Conservation (phyloP, 1,284 basidiomycete genomes). For the Tylopilus sp. region DNA sequence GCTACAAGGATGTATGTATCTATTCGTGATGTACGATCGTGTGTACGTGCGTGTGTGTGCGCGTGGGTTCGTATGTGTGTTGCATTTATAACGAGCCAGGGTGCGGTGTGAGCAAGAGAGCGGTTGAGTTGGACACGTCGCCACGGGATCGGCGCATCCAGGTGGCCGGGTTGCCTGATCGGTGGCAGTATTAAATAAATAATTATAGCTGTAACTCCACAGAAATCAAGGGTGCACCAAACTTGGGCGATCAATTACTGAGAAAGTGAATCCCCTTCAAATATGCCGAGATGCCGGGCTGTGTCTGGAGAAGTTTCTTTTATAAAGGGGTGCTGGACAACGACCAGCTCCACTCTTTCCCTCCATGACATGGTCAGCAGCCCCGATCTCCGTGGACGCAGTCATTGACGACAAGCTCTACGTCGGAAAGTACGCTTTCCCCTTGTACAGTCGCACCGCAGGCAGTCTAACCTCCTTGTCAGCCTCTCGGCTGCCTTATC, state of each 20-base stretch:
- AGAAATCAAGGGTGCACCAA: not conserved
- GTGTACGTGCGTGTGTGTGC: not conserved
- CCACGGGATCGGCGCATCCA: too few relatives aligned
- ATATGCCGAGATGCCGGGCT: slow-evolving; percentile 26
- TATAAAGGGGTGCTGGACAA: slow-evolving; percentile 19
- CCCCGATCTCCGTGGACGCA: slow-evolving; percentile 32
- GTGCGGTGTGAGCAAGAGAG: too few relatives aligned
- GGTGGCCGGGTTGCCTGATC: too few relatives aligned
- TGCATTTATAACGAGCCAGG: too few relatives aligned
- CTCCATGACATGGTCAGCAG: slow-evolving; percentile 30
- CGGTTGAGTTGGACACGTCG: too few relatives aligned
- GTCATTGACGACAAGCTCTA: slow-evolving; percentile 47
- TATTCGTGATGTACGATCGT: slow-evolving; percentile 7
- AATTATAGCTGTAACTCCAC: too few relatives aligned
- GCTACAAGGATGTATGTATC: slow-evolving; percentile 7
- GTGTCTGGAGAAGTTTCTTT: not conserved
- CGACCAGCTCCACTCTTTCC: slow-evolving; percentile 12
- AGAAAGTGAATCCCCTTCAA: too few relatives aligned
- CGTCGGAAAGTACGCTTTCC: slow-evolving; percentile 49
- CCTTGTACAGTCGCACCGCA: not conserved
- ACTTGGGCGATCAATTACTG: too few relatives aligned
- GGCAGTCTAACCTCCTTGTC: not conserved
- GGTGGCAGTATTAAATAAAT: too few relatives aligned
- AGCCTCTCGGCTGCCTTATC: slow-evolving; percentile 51
- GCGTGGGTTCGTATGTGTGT: too few relatives aligned